phyloP scores from a whole-genome alignment of 1,284 basidiomycete species.

The Pyrrhoderma noxium region DNA sequence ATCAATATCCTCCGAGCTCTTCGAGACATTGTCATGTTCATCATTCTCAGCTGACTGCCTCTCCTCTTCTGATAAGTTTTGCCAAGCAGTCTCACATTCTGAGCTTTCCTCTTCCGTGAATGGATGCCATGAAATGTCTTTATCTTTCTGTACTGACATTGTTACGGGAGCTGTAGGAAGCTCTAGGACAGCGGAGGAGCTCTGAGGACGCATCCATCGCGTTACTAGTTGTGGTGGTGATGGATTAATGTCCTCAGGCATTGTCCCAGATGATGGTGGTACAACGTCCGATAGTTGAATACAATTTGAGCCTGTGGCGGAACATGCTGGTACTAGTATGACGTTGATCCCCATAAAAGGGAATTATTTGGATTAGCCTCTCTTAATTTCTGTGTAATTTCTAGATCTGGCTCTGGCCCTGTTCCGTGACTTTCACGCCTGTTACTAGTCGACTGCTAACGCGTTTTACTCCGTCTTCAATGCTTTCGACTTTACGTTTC shows the following conservation, averaged over 20 bases:
- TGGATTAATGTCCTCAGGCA: constrained; percentile 2
- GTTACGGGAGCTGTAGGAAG: constrained; percentile 21
- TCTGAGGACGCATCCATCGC: constrained; percentile 21
- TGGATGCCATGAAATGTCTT: constrained; percentile 16
- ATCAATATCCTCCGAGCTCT: constrained; percentile 16
- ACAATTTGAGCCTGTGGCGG: not conserved
- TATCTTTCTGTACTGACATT: constrained; percentile 5
- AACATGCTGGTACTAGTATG: not conserved
- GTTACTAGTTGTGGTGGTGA: constrained; percentile 9
- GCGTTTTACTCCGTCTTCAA: not conserved
- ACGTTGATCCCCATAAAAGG: not conserved
- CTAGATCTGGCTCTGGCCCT: not conserved
- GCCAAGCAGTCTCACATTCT: constrained; percentile 21
- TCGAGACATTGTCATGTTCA: constrained; percentile 6
- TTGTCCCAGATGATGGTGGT: not conserved
- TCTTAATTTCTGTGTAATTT: not conserved
- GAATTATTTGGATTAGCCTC: not conserved
- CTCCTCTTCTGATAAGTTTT: constrained; percentile 24
- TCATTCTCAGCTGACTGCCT: constrained; percentile 21
- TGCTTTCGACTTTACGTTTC: constrained; percentile 11
- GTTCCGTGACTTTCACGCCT: not conserved
- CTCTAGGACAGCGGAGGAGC: constrained; percentile 19
- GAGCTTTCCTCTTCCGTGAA: constrained; percentile 18
- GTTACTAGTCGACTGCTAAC: no score
- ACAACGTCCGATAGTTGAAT: not conserved